A percentile compares a stretch with the other conserved stretches of the same genome.
Evolutionary conservation across 371 early-diverging fungal genomes (phyloP).

Genomic region (Zopfochytrium polystomum): DNA sequence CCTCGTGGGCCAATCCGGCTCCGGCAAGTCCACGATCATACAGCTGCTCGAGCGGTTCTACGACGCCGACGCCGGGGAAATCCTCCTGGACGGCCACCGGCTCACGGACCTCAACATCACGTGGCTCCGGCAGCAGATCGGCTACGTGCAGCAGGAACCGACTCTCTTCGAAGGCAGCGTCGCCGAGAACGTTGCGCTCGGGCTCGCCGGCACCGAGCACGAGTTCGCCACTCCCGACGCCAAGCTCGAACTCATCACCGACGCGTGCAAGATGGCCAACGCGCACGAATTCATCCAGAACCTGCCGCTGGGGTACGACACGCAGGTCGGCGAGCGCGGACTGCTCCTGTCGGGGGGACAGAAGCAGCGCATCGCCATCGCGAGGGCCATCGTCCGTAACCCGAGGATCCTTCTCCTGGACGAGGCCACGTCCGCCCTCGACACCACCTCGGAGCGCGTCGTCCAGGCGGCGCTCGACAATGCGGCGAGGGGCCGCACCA

Average conservation of each 20-base stretch:
- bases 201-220: slow-evolving; percentile 45
- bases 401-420: slow-evolving; percentile 85
- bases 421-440: slow-evolving; percentile 94
- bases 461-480: slow-evolving; percentile 47
- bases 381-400: slow-evolving; percentile 86
- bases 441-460: slow-evolving; percentile 57
- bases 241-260: slow-evolving; percentile 54
- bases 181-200: slow-evolving; percentile 72
- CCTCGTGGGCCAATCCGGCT: slow-evolving; percentile 70
- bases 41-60: slow-evolving; percentile 90
- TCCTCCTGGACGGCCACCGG: slow-evolving; percentile 44
- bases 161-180: slow-evolving; percentile 79
- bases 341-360: slow-evolving; percentile 75
- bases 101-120: slow-evolving; percentile 39
- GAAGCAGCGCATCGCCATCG: slow-evolving; percentile 75
- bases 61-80: slow-evolving; percentile 38
- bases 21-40: slow-evolving; percentile 82
- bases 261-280: slow-evolving; percentile 65
- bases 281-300: slow-evolving; percentile 73
- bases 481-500: slow-evolving; percentile 44
- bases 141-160: slow-evolving; percentile 87
- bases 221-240: slow-evolving; percentile 45
- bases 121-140: slow-evolving; percentile 75
- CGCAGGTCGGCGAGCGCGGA: slow-evolving; percentile 71
- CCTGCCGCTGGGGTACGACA: slow-evolving; percentile 73